phyloP scores from a whole-genome alignment of 1,284 basidiomycete species.

The Bondarzewia mesenterica region DNA sequence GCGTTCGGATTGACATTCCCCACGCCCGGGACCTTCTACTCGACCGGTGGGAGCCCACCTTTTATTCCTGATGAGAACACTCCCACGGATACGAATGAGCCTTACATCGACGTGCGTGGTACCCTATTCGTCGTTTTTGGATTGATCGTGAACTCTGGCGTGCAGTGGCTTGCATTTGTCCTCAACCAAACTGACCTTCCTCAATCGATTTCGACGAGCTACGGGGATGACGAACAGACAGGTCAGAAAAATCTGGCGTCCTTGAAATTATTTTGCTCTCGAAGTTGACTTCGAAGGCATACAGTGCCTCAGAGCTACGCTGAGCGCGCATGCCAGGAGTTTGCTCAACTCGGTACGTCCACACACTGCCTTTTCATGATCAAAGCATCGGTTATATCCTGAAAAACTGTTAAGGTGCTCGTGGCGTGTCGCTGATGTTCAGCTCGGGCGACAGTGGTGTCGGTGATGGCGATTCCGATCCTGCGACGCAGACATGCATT shows the following conservation, averaged over 20 bases:
- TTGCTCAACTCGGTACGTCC: conserved; percentile 49
- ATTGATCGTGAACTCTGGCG: background rate
- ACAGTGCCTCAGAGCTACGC: conserved; percentile 60
- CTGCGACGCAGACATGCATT: conserved; percentile 43
- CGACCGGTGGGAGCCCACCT: conserved; percentile 54
- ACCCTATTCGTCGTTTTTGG: conserved; percentile 17
- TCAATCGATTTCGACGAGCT: conserved; percentile 52
- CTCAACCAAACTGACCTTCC: conserved; percentile 30
- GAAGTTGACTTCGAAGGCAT: background rate
- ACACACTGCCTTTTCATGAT: background rate
- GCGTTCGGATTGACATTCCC: conserved; percentile 51
- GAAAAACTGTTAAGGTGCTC: conserved; percentile 32
- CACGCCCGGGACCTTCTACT: conserved; percentile 45
- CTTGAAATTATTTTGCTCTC: too few relatives aligned
- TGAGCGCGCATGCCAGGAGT: conserved; percentile 49
- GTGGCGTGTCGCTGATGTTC: conserved; percentile 57
- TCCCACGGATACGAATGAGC: conserved; percentile 49
- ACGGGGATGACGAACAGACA: conserved; percentile 68
- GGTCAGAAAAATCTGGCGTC: conserved; percentile 26
- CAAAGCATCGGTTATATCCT: too few relatives aligned
- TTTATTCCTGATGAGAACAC: conserved; percentile 22
- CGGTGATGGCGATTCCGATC: conserved; percentile 46
- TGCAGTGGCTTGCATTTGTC: conserved; percentile 51
- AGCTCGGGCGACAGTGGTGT: conserved; percentile 64
- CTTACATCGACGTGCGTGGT: conserved; percentile 40